Evolutionary conservation across 2,329 filamentous ascomycete genomes (phyloP), one percentile per base, ranked within the genome.

Genomic region (Dactylellina leptospora): DNA sequence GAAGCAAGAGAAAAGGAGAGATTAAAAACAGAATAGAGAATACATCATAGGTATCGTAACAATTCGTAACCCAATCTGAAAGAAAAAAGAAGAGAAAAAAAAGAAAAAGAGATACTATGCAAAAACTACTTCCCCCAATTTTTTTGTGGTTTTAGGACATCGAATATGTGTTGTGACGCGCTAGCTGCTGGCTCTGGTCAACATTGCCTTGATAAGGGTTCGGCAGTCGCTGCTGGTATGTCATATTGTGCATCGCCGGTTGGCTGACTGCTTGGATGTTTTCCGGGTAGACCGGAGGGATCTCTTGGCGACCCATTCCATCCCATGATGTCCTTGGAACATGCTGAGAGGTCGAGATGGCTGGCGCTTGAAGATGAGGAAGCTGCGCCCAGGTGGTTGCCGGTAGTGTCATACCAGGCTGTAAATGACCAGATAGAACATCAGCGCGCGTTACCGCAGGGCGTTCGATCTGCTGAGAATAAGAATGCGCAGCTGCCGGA

Each of bases 1-100:
- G 44, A 45, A 56, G 13, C 58, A 33, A 51, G 16, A 47, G 36
- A 23, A 23, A 42, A 53, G 18, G 50, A 27, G 48, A 51, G 11
- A 51, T 56, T 50, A 59, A 66, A 64, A 51, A 68, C 62, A 68
- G 48, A 44, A 53, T 18, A 60, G 18, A 51, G 44, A 51, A 60
- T 36, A 71, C 59, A 62, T 71, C 66, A 63, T 71, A 63, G 58
- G 58, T 71, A 63, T 71, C 66, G 66, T 71, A 54, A 63, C 66
- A 59, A 54, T 53, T 71, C 66, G 58, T 71, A 63, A 71, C 66
- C 58, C 55, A 71, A 38, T 62, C 55, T 62, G 58, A 63, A 71
- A 48, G 22, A 16, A 54, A 56, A 56, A 44, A 28, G 9, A 42
- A 58, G 51, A 44, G n/a, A 33, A 20, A 56, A 66, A 61, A 63